Evolutionary conservation across 2,329 filamentous ascomycete genomes (phyloP).

Genomic region (Fusarium xylarioides): DNA sequence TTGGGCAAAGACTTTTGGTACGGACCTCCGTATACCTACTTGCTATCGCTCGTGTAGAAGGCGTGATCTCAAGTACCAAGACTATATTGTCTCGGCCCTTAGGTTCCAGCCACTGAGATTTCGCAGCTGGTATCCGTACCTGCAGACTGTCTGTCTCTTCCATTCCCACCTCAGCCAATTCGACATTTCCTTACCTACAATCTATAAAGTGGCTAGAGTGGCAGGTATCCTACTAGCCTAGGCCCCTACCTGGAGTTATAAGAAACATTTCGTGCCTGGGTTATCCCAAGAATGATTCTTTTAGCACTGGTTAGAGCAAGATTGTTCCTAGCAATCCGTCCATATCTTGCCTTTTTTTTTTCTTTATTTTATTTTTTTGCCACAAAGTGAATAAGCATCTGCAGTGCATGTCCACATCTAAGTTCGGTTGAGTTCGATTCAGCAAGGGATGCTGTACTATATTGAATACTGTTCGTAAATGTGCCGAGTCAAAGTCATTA

Average conservation of each 20-base stretch:
- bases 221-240: background rate
- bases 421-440: background rate
- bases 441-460: background rate
- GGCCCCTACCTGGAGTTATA: background rate
- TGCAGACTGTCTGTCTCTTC: background rate
- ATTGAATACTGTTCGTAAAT: background rate
- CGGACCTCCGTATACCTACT: too few species aligned
- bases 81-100: background rate
- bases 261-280: background rate
- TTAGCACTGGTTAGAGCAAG: background rate
- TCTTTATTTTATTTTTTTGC: background rate
- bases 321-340: background rate
- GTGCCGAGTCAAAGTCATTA: background rate
- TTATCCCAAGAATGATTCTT: background rate
- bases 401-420: background rate
- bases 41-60: background rate
- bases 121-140: background rate
- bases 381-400: background rate
- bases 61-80: conserved; percentile 2
- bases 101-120: conserved; percentile 28
- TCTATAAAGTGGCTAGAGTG: background rate
- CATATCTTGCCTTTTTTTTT: background rate
- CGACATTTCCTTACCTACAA: background rate
- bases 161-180: background rate
- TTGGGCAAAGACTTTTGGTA: too few species aligned